A percentile compares a stretch with the other conserved stretches of the same genome.
Conservation (phyloP, 1,284 basidiomycete species). For the Tilletia caries region DNA sequence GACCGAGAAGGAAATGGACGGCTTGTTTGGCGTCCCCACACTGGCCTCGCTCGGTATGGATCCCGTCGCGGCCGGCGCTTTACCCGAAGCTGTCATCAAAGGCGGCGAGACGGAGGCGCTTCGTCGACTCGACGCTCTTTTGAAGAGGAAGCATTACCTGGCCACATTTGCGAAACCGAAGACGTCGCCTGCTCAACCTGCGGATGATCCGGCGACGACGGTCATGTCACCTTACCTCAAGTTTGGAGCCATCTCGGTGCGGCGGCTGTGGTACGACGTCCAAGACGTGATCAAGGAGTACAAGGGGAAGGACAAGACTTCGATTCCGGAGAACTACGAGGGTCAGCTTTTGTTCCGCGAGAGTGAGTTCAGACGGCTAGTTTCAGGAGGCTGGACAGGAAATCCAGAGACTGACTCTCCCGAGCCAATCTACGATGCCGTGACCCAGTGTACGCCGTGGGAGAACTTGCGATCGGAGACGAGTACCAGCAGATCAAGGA, state of each 20-base stretch:
- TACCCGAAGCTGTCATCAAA: conserved; percentile 25
- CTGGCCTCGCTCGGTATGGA: conserved; percentile 58
- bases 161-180: conserved; percentile 60
- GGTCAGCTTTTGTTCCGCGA: conserved; percentile 57
- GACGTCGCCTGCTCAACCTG: conserved; percentile 45
- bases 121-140: conserved; percentile 55
- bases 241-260: conserved; percentile 59
- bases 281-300: conserved; percentile 35
- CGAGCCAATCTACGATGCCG: not conserved
- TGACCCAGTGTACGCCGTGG: conserved; percentile 55
- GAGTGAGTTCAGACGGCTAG: conserved; percentile 22
- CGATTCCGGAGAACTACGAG: conserved; percentile 34
- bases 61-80: conserved; percentile 50
- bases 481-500: conserved; percentile 56
- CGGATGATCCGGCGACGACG: conserved; percentile 46
- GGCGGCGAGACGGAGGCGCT: conserved; percentile 60
- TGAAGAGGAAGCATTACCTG: conserved; percentile 54
- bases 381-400: too few relatives aligned
- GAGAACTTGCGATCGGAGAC: conserved; percentile 54
- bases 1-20: conserved; percentile 32
- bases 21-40: conserved; percentile 58
- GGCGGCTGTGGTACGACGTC: conserved; percentile 39
- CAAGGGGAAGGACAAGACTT: conserved; percentile 35
- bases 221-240: conserved; percentile 58
- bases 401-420: not conserved